Base-by-base conservation (phyloP, 1,139 yeast genomes). In the Magnusiomyces paraingens region DNA sequence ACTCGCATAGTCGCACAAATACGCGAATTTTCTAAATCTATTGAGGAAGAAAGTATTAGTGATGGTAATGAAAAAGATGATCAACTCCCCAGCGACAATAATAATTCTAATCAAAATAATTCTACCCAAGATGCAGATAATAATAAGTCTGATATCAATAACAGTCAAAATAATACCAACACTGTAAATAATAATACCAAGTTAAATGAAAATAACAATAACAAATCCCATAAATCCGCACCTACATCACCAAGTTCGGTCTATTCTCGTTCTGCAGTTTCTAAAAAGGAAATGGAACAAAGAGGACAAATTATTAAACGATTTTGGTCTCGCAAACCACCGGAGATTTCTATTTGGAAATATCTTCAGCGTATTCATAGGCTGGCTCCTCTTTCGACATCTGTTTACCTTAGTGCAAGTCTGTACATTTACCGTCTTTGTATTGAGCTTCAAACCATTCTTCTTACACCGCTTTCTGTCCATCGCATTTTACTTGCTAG, bases 401-500 rank as follows among this genome's bases (percentile, higher is more conserved):
- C 78, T 0, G 77, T 74, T 1, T 76, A 75, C 54, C 61, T 76
- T 20, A 66, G 76, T 0, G 67, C 77, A 8, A 68, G 68, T 3
- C 63, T 62, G 54, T 74, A 69, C 61, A 66, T 72, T 11, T 70
- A 67, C 61, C 65, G 67, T 26, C 63, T 70, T 50, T 71, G 70
- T 49, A 63, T 66, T 26, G 67, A 62, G 18, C 65, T 59, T 44
- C 64, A 63, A 49, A 61, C 59, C 11, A 57, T 77, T 20, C 73
- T 71, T 12, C 60, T 77, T n/a, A 71, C 77, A 0, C 67, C 64
- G 3, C 62, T 67, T 10, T 76, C 79, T 51, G 74, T 73, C 1
- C 82, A 80, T 63, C 67, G 84, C 22, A 58, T 80, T 18, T 66
- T 78, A 14, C 70, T 79, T 38, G 79, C 83, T 0, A 70, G 78